Conservation (phyloP, 768 basidiomycete species). For the Lepiota brunneoincarnata region DNA sequence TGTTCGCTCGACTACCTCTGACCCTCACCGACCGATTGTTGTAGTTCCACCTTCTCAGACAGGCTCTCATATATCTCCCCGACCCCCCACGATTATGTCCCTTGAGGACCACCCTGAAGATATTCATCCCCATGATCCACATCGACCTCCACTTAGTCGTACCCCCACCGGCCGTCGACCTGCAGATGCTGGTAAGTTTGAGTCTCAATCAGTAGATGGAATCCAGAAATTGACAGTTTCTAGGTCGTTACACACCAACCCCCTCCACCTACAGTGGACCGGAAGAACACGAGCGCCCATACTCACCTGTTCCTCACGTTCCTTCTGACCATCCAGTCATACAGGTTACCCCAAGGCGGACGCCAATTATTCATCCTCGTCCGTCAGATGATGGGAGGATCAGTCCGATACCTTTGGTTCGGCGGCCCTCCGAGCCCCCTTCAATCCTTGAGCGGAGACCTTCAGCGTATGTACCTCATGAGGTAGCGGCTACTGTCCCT, state of each 20-base stretch:
- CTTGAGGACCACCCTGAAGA: conserved; percentile 18
- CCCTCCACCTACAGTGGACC: conserved; percentile 7
- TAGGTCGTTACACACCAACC: conserved; percentile 11
- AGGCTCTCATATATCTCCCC: conserved; percentile 11
- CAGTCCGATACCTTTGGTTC: not conserved
- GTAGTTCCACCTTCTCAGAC: conserved; percentile 20
- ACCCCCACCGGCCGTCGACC: conserved; percentile 1
- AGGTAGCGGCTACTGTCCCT: conserved; percentile 15
- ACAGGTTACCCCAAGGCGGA: conserved; percentile 3
- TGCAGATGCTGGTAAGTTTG: conserved; percentile 3
- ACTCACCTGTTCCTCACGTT: not conserved
- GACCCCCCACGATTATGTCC: conserved; percentile 23
- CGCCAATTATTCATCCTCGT: not conserved
- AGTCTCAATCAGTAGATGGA: not conserved
- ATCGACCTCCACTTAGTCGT: conserved; percentile 10
- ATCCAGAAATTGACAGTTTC: not conserved
- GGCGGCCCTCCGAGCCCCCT: not conserved
- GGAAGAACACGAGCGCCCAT: conserved; percentile 1
- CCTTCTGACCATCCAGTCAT: conserved; percentile 3
- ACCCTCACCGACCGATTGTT: conserved; percentile 11
- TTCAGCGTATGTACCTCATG: conserved; percentile 1
- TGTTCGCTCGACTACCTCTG: conserved; percentile 8
- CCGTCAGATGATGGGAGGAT: not conserved
- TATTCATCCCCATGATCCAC: conserved; percentile 3
- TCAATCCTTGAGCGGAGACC: not conserved